phyloP scores from a whole-genome alignment of 495 filamentous ascomycete genomes.

The Pyrenopolyporus hunteri region DNA sequence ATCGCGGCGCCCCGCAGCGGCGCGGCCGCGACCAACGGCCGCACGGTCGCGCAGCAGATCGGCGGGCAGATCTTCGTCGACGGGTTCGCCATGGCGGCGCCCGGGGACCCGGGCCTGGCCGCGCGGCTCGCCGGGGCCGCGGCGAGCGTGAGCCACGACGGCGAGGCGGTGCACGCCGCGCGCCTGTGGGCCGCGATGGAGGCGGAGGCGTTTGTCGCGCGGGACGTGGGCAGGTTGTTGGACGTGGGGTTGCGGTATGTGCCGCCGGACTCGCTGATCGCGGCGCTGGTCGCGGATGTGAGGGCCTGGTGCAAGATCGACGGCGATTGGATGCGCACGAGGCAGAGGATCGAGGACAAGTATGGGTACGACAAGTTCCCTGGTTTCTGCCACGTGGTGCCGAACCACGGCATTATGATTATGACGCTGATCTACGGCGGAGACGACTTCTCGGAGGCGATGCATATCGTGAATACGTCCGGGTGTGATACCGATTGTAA shows the following conservation, averaged over 20 bases:
- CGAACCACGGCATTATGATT: slow-evolving; percentile 45
- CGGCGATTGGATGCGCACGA: slow-evolving; percentile 36
- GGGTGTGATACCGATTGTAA: slow-evolving; percentile 48
- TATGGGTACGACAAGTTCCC: slow-evolving; percentile 44
- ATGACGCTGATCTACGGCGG: slow-evolving; percentile 40
- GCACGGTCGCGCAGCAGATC: slow-evolving; percentile 42
- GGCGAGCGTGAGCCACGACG: slow-evolving; percentile 43
- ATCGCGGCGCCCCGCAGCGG: slow-evolving; percentile 40
- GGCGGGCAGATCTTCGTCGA: slow-evolving; percentile 46
- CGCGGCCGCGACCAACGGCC: slow-evolving; percentile 33
- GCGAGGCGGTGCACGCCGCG: slow-evolving; percentile 40
- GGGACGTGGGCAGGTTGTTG: slow-evolving; percentile 37
- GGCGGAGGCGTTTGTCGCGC: slow-evolving; percentile 38
- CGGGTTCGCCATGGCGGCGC: slow-evolving; percentile 38
- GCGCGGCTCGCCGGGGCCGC: slow-evolving; percentile 36
- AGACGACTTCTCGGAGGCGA: slow-evolving; percentile 39
- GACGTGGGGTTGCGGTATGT: slow-evolving; percentile 34
- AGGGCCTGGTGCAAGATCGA: slow-evolving; percentile 35
- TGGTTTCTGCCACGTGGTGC: slow-evolving; percentile 42
- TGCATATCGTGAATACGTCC: slow-evolving; percentile 45
- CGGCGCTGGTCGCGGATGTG: slow-evolving; percentile 25
- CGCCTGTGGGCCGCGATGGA: slow-evolving; percentile 46
- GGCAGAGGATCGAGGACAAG: slow-evolving; percentile 37
- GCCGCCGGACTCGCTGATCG: slow-evolving; percentile 31
- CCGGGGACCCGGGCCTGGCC: slow-evolving; percentile 33